Conservation (phyloP, 495 filamentous ascomycete species). For the Aspergillus olivimuriae region DNA sequence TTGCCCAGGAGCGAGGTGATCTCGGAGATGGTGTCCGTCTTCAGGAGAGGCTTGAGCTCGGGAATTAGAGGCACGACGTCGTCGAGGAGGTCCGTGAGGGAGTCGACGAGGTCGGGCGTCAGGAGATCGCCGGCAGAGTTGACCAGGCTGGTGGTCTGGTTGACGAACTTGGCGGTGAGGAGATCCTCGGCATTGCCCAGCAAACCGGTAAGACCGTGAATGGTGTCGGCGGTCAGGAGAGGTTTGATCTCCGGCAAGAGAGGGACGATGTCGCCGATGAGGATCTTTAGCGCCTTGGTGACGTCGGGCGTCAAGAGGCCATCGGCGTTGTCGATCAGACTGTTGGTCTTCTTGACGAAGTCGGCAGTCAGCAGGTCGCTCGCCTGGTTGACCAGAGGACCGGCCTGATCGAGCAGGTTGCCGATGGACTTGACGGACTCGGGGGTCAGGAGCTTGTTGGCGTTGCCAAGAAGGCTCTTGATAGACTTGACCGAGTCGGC, state of each 20-base stretch:
- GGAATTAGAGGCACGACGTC: conserved; percentile 29
- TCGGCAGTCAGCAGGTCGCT: conserved; percentile 19
- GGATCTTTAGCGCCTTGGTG: conserved; percentile 20
- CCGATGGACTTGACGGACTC: conserved; percentile 33
- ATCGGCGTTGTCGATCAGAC: conserved; percentile 10
- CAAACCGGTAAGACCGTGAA: conserved; percentile 30
- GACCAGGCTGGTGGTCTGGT: conserved; percentile 32
- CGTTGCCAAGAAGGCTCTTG: conserved; percentile 18
- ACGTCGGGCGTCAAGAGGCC: conserved; percentile 11
- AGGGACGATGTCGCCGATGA: conserved; percentile 29
- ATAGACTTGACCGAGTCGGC: conserved; percentile 23
- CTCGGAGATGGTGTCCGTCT: conserved; percentile 24
- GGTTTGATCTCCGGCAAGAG: conserved; percentile 31
- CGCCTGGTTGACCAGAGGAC: conserved; percentile 26
- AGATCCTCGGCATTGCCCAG: conserved; percentile 33
- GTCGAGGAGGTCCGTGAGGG: conserved; percentile 30
- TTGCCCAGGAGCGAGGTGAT: conserved; percentile 30
- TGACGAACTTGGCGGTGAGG: conserved; percentile 30
- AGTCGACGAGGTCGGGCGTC: conserved; percentile 27
- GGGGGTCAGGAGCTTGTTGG: conserved; percentile 17
- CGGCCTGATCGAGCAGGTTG: conserved; percentile 30
- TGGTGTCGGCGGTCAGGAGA: conserved; percentile 33
- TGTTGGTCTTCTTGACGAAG: conserved; percentile 22
- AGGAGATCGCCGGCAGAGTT: conserved; percentile 30
- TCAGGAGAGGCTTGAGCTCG: conserved; percentile 30